A percentile compares a stretch with the other conserved stretches of the same genome.
Conservation (phyloP, 2,329 filamentous ascomycete species). For the Colletotrichum ledebouriae region DNA sequence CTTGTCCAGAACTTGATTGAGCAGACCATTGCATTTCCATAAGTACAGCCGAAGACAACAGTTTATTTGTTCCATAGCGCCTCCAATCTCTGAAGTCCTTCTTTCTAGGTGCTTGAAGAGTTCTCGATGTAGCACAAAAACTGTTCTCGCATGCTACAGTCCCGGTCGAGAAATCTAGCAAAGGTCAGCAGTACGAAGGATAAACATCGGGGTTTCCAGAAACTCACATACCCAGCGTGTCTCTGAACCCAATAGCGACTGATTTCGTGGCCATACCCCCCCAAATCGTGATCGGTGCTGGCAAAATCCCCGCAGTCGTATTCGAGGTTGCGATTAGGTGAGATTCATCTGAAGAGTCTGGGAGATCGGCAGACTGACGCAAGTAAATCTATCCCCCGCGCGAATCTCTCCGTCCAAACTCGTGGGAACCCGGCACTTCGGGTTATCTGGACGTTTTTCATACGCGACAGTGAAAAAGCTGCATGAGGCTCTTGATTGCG, state of each 20-base stretch:
- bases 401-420: conserved; percentile 1
- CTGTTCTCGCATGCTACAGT: no score
- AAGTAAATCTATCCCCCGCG: not conserved
- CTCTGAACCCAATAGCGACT: not conserved
- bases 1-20: no score
- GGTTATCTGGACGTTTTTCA: not conserved
- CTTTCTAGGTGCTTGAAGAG: no score
- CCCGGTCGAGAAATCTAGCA: no score
- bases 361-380: conserved; percentile 1
- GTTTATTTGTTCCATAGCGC: no score
- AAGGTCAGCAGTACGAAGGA: no score
- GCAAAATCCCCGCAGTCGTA: not conserved
- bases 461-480: not conserved
- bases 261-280: not conserved
- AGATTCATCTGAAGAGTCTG: conserved; percentile 2
- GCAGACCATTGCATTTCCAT: no score
- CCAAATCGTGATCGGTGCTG: not conserved
- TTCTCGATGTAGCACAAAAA: no score
- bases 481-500: conserved; percentile 16
- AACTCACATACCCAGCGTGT: no score
- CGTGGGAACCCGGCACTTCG: not conserved
- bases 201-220: no score
- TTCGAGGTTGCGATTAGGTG: not conserved
- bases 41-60: no score
- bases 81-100: no score